Conservation (phyloP, 106 monocot genomes). For the Platanthera zijinensis region DNA sequence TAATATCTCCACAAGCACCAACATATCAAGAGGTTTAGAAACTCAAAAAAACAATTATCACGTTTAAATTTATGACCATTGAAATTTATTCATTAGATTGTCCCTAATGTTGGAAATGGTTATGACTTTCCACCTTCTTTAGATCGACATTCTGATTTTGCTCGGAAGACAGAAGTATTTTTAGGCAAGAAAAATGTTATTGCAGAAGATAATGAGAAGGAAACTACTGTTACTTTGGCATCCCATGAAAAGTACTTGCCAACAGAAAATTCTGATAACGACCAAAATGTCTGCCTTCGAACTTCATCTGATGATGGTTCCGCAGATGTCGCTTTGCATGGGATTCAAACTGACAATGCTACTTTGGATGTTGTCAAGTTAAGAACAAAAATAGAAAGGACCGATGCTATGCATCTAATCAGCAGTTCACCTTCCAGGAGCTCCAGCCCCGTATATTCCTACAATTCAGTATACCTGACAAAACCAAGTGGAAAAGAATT, state of each 20-base stretch:
- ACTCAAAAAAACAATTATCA: not conserved
- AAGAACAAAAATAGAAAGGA: slow-evolving; percentile 9
- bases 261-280: slow-evolving; percentile 17
- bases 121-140: slow-evolving; percentile 1
- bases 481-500: slow-evolving; percentile 5
- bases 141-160: slow-evolving; percentile 13
- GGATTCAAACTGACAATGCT: not conserved
- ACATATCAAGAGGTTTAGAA: slow-evolving; percentile 9
- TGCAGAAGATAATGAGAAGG: slow-evolving; percentile 18
- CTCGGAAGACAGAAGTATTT: slow-evolving; percentile 6
- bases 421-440: slow-evolving; percentile 39
- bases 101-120: slow-evolving; percentile 10
- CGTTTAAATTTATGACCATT: slow-evolving; percentile 12
- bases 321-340: slow-evolving; percentile 11
- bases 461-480: slow-evolving; percentile 13
- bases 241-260: slow-evolving; percentile 10
- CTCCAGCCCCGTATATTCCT: slow-evolving; percentile 43
- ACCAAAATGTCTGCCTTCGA: slow-evolving; percentile 12
- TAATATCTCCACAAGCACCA: slow-evolving; percentile 20
- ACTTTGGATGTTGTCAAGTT: slow-evolving; percentile 11
- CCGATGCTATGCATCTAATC: slow-evolving; percentile 18
- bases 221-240: not conserved
- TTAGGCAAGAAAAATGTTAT: slow-evolving; percentile 12
- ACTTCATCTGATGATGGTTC: slow-evolving; percentile 28
- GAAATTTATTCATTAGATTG: slow-evolving; percentile 5